Conservation (phyloP, 805 yeast species). For the Nakazawaea pomicola region DNA sequence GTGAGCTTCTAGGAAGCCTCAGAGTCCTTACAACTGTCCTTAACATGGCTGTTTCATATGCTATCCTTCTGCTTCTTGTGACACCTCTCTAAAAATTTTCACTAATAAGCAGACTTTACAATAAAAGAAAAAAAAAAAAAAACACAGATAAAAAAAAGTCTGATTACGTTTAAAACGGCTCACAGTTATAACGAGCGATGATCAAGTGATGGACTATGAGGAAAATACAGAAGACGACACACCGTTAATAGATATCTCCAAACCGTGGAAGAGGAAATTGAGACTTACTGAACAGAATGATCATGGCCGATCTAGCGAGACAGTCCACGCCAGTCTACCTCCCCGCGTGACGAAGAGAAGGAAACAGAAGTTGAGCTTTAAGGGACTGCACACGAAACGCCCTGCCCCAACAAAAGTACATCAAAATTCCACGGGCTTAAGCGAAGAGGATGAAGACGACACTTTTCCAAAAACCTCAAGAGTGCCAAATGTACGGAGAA, state of each 20-base stretch:
- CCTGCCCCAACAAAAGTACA: too few species aligned
- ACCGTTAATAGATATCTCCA: too few species aligned
- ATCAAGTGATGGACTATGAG: not conserved
- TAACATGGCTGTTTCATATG: not conserved
- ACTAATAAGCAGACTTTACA: too few species aligned
- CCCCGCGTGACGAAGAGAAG: too few species aligned
- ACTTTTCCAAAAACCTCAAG: not conserved
- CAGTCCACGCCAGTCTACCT: too few species aligned
- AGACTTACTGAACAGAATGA: slow-evolving; percentile 1
- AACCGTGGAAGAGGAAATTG: slow-evolving; percentile 10
- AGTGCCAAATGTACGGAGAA: not conserved
- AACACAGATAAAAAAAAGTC: not conserved
- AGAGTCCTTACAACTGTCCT: not conserved
- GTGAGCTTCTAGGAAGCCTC: not conserved
- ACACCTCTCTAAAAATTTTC: too few species aligned
- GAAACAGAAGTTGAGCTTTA: not conserved
- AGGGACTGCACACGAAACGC: not conserved
- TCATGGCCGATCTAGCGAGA: too few species aligned
- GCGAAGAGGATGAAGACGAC: too few species aligned
- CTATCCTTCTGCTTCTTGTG: too few species aligned
- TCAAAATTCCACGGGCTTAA: not conserved
- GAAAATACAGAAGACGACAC: not conserved
- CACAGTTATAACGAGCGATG: not conserved
- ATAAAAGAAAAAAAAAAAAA: too few species aligned
- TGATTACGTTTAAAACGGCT: not conserved